Base-by-base conservation (phyloP, 2,329 filamentous ascomycete species). In the Westerdykella aurantiaca region DNA sequence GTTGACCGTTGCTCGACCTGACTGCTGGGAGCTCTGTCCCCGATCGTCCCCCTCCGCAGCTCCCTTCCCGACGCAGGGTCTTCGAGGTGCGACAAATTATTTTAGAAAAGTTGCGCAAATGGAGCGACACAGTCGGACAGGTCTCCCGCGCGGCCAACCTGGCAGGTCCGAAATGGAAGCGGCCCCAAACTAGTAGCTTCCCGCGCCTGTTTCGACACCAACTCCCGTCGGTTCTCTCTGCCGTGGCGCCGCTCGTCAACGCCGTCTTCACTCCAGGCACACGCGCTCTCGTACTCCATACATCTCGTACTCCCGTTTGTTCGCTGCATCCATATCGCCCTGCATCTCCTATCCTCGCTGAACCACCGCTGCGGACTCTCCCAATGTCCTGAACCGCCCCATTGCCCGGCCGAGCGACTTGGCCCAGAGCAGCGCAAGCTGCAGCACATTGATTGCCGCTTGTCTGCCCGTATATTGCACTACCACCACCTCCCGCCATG, bases 401-500 rank as follows among this genome's bases (percentile, higher is more conserved):
- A 41, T 45, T 46, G 44, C 43, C 43, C 38, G 47, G 41, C 49
- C 51, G 47, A 41, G 42, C 48, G 37, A 47, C 39, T 42, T 49
- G 52, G 50, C 43, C 44, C 40, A 49, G 46, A 41, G 14, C 39
- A 39, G 37, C 25, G 25, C 25, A 29, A 29, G 41, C 44, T 34
- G 39, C 42, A 34, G 25, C 42, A 39, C 37, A 47, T 55, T 42
- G 49, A 55, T 52, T 55, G 44, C 52, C 25, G 17, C 46, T 47
- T 23, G 48, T 46, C 42, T 46, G 33, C 34, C 41, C 41, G 40
- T 46, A 56, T 50, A 55, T 58, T 57, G 56, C 60, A 45, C 53
- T 45, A 51, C 25, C 25, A 29, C 25, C 25, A 5, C 25, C 50
- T 49, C 43, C 52, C 42, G 50, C 56, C 49, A 66, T 66, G 63